Percentiles rank a stretch among this genome's conserved stretches.
These are phyloP conservation scores for Trichoderma arundinaceum DNA, from an alignment of 2,329 filamentous ascomycete genomes.

Conservation along the genomic window DNA sequence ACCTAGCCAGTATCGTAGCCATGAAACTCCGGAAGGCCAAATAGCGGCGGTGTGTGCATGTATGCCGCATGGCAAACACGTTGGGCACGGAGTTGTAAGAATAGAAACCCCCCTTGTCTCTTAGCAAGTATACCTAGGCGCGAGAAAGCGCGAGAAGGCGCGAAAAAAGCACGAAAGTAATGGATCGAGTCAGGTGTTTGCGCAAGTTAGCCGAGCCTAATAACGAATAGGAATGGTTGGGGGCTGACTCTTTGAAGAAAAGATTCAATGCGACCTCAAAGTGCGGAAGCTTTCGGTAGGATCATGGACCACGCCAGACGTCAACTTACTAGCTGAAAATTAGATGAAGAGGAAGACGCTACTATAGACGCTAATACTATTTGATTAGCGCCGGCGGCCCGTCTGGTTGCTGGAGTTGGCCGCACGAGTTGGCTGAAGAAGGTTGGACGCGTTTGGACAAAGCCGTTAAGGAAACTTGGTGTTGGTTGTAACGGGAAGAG, in stretches of 20 bases:
- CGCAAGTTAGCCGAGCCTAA: not conserved
- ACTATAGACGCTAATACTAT: not conserved
- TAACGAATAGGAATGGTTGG: not conserved
- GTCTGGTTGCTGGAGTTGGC: not conserved
- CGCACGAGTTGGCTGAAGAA: not conserved
- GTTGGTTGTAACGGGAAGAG: not conserved
- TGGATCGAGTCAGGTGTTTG: not conserved
- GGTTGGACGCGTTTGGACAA: not conserved
- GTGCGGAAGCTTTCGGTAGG: not conserved
- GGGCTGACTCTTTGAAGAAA: conserved; percentile 1
- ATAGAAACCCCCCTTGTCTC: not conserved
- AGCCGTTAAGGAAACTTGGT: not conserved
- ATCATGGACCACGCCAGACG: not conserved
- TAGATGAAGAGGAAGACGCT: conserved; percentile 22
- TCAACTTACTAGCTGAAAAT: not conserved
- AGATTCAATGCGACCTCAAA: not conserved
- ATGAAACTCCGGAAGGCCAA: not conserved
- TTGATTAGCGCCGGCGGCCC: conserved; percentile 10
- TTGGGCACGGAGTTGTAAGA: not conserved
- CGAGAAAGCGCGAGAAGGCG: not conserved
- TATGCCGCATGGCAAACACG: not conserved
- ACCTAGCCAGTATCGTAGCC: not conserved
- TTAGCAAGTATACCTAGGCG: not conserved
- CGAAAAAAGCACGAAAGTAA: no score
- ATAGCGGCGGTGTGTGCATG: not conserved